Percentiles rank a stretch among this genome's conserved stretches.
Conservation (phyloP, 2,329 filamentous ascomycete species). For the Aspergillus persii region DNA sequence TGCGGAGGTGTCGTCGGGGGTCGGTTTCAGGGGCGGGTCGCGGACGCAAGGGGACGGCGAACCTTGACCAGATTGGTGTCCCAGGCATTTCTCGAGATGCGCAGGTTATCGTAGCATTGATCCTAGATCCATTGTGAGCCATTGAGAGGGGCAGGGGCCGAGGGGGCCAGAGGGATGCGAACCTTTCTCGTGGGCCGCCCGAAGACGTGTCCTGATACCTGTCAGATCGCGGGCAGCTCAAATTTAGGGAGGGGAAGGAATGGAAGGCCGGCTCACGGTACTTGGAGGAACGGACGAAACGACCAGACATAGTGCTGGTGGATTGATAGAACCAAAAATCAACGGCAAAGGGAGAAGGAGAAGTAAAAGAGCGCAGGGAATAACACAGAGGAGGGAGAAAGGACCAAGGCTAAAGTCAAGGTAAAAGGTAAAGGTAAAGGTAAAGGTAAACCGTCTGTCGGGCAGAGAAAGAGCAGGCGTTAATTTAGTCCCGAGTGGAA, state of each 20-base stretch:
- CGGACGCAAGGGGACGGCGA: conserved; percentile 32
- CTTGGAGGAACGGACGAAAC: conserved; percentile 72
- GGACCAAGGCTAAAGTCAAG: not conserved
- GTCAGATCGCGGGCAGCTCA: conserved; percentile 28
- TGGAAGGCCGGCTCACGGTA: conserved; percentile 56
- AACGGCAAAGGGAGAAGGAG: conserved; percentile 14
- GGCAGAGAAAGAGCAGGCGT: not conserved
- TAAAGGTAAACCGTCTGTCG: conserved; percentile 6
- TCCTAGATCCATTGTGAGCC: conserved; percentile 53
- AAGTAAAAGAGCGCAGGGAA: conserved; percentile 9
- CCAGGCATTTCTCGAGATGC: conserved; percentile 98
- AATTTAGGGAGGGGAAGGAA: conserved; percentile 13
- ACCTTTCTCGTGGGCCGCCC: conserved; percentile 88
- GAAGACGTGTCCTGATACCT: conserved; percentile 84
- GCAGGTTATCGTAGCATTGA: conserved; percentile 96
- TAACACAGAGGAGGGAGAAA: conserved; percentile 8
- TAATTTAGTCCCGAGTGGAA: conserved; percentile 9
- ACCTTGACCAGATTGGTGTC: conserved; percentile 98
- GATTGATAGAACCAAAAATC: conserved; percentile 4
- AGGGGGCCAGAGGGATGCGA: conserved; percentile 15
- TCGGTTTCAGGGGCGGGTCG: conserved; percentile 14
- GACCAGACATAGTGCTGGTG: conserved; percentile 58
- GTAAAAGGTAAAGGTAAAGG: no score
- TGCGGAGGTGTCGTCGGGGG: conserved; percentile 18
- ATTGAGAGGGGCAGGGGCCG: not conserved